A percentile compares a stretch with the other conserved stretches of the same genome.
These are phyloP conservation scores for Eucalyptus leucophloia DNA, from an alignment of 345 rosid genomes.

Conservation along the genomic window DNA sequence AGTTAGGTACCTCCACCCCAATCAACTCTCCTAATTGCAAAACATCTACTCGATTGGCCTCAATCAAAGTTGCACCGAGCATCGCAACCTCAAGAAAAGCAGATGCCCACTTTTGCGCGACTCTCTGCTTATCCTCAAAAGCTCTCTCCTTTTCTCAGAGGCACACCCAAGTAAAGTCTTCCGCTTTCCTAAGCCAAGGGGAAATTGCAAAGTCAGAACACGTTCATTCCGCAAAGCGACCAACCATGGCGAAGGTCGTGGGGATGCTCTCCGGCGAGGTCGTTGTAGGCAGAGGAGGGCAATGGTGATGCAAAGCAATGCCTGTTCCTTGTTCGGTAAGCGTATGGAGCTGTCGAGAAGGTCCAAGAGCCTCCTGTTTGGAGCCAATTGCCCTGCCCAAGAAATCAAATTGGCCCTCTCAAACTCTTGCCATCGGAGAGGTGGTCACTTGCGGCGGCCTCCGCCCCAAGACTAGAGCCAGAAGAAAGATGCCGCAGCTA, in stretches of 20 bases:
- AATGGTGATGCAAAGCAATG: conserved; percentile 60
- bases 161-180: background rate
- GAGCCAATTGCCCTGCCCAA: conserved; percentile 73
- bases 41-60: background rate
- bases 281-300: conserved; percentile 74
- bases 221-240: fast-evolving
- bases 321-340: conserved; percentile 47
- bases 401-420: conserved; percentile 73
- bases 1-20: background rate
- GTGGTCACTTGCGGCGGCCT: conserved; percentile 64
- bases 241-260: too few relatives aligned
- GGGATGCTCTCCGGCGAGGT: too few relatives aligned
- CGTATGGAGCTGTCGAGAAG: conserved; percentile 50
- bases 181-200: background rate
- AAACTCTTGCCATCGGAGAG: conserved; percentile 61
- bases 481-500: conserved; percentile 58
- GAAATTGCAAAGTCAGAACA: background rate
- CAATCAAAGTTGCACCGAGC: background rate
- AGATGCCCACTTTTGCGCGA: background rate
- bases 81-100: background rate
- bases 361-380: conserved; percentile 63
- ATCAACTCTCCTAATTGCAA: background rate
- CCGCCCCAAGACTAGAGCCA: conserved; percentile 72
- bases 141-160: background rate
- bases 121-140: background rate